Percentiles rank a stretch among this genome's conserved stretches.
Evolutionary conservation across 2,329 filamentous ascomycete genomes (phyloP).

Genomic region (Ophiocordyceps sinensis): DNA sequence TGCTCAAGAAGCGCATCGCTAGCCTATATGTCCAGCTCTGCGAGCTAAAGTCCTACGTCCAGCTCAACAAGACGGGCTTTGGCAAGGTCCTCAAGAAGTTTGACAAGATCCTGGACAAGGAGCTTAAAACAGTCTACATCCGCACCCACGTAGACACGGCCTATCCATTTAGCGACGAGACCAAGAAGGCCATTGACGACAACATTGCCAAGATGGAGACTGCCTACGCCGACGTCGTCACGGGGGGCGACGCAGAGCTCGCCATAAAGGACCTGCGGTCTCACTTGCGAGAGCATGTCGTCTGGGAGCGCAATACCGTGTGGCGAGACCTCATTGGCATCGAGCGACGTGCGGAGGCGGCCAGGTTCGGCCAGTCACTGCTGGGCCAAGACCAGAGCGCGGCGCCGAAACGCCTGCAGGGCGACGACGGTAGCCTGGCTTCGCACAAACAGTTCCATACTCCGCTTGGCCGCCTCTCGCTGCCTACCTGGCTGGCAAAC

Average conservation of each 20-base stretch:
- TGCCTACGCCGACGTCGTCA: conserved; percentile 70
- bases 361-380: conserved; percentile 74
- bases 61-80: conserved; percentile 94
- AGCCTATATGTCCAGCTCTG: conserved; percentile 82
- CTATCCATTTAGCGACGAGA: conserved; percentile 66
- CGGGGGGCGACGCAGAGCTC: conserved; percentile 59
- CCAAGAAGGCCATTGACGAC: conserved; percentile 54
- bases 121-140: conserved; percentile 66
- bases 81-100: conserved; percentile 96
- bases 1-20: conserved; percentile 82
- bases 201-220: conserved; percentile 63
- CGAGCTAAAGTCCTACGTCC: conserved; percentile 89
- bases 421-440: conserved; percentile 56
- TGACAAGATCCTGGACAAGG: conserved; percentile 84
- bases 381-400: conserved; percentile 61
- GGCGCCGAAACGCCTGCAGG: conserved; percentile 59
- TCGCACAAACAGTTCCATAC: conserved; percentile 58
- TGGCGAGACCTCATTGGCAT: conserved; percentile 99
- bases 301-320: conserved; percentile 97
- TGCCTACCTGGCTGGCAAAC: conserved; percentile 73
- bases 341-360: conserved; percentile 86
- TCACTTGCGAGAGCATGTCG: conserved; percentile 88
- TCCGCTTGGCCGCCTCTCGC: conserved; percentile 61
- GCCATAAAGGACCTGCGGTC: conserved; percentile 78
- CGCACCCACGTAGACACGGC: conserved; percentile 58